A percentile compares a stretch with the other conserved stretches of the same genome.
Evolutionary conservation across 352 stramenopile species (phyloP).

Genomic region (Globisporangium heterothallicum): DNA sequence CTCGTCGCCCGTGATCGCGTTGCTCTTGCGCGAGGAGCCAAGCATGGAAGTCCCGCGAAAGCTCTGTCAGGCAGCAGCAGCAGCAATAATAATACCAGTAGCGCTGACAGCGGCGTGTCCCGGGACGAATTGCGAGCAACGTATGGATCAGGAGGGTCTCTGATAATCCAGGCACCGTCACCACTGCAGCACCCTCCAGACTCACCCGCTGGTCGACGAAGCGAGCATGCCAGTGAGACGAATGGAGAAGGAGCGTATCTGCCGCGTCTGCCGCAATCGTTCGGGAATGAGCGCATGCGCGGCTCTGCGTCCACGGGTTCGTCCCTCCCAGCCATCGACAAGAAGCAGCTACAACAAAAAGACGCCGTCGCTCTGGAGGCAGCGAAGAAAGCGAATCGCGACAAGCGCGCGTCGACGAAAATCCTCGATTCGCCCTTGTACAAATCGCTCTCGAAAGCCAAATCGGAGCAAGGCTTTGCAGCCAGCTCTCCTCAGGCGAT

Average conservation of each 20-base stretch:
- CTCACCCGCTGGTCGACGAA: slow-evolving; percentile 16
- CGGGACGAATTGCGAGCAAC: slow-evolving; percentile 52
- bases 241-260: slow-evolving; percentile 2
- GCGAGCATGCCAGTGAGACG: slow-evolving; percentile 21
- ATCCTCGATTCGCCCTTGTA: slow-evolving; percentile 68
- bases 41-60: slow-evolving; percentile 12
- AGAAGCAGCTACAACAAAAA: slow-evolving; percentile 20
- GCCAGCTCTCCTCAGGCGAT: slow-evolving; percentile 26
- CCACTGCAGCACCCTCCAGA: slow-evolving; percentile 16
- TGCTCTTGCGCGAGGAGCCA: slow-evolving; percentile 23
- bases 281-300: neutral
- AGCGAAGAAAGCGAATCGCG: slow-evolving; percentile 22
- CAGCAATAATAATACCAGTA: slow-evolving; percentile 13
- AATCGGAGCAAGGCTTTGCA: slow-evolving; percentile 23
- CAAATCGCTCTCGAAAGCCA: slow-evolving; percentile 61
- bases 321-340: slow-evolving; percentile 31
- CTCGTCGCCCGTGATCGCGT: slow-evolving; percentile 39
- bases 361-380: slow-evolving; percentile 4
- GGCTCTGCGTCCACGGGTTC: neutral
- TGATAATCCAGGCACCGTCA: slow-evolving; percentile 41
- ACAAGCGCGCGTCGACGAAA: slow-evolving; percentile 38
- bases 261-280: neutral
- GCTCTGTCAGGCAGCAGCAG: slow-evolving; percentile 3
- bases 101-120: slow-evolving; percentile 17
- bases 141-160: slow-evolving; percentile 45